Evolutionary conservation across 805 yeast genomes (phyloP), one percentile per base, ranked within the genome.

Genomic region (Starmerella floris): DNA sequence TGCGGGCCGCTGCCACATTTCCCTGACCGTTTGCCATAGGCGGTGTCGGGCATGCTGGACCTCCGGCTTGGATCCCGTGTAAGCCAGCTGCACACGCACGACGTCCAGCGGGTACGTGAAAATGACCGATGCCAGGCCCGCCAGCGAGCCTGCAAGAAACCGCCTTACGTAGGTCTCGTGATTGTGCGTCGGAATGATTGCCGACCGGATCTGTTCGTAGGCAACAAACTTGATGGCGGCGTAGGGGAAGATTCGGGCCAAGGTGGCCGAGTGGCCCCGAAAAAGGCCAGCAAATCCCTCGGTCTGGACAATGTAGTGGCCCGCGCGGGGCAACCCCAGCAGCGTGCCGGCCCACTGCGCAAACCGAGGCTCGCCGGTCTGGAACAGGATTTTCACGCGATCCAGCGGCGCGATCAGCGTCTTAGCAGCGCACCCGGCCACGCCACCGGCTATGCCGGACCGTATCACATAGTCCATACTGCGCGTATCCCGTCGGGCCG

Each of bases 181-280:
- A 11, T 65, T 64, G 44, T 74, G 78, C 40, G 70, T 66, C 2
- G 95, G 95, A 40, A 91, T 91, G 46, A 91, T 61, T 1, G 81
- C 42, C 11, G 82, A 69, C 48, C 98, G 65, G 37, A 87, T 75
- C 61, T 91, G 97, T 62, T 91, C 98, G 61, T 91, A 91, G 9
- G 94, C 87, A 15, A 91, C 95, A 61, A 88, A 91, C 60, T 91
- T 91, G 56, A 91, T 82, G 10, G 95, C 95, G 3, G 98, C 96
- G 60, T 91, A 91, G 1, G 98, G 98, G 60, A 91, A 88, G 3
- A 91, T 83, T 48, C 98, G 69, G 34, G 87, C 61, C 39, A 91
- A 64, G 0, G 98, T 91, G 1, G 93, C 95, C 4, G 94, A 83
- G 60, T 91, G 98, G 32, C 98, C 98, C 56, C 88, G 95, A 59